Conservation (phyloP, 2,329 filamentous ascomycete species). For the Aspergillus sp. region DNA sequence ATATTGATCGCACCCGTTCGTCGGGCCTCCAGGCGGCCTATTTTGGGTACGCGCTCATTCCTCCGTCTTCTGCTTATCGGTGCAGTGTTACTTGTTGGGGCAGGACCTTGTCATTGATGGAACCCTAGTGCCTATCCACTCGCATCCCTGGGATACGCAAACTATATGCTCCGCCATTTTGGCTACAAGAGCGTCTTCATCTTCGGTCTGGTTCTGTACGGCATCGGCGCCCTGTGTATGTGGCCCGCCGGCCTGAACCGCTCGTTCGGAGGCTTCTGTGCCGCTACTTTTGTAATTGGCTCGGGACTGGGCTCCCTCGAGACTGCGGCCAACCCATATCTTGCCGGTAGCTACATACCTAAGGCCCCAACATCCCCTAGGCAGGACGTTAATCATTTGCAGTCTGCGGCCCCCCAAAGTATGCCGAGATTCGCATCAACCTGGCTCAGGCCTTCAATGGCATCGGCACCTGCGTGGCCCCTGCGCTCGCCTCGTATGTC, state of each 20-base stretch:
- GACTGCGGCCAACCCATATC: conserved; percentile 74
- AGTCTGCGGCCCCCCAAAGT: conserved; percentile 71
- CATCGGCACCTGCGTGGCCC: conserved; percentile 70
- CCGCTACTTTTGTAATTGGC: conserved; percentile 68
- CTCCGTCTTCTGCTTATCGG: neutral
- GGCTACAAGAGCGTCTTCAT: conserved; percentile 83
- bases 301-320: conserved; percentile 72
- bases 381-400: conserved; percentile 13
- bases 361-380: too few species aligned
- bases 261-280: conserved; percentile 73
- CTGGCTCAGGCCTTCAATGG: conserved; percentile 75
- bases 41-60: conserved; percentile 51
- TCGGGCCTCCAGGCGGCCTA: conserved; percentile 64
- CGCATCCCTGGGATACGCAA: conserved; percentile 52
- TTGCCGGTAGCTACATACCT: conserved; percentile 47
- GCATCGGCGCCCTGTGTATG: conserved; percentile 74
- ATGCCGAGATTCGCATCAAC: conserved; percentile 74
- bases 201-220: conserved; percentile 66
- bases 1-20: conserved; percentile 56
- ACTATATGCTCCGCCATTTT: conserved; percentile 65
- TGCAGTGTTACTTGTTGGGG: neutral
- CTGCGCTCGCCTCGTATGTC: conserved; percentile 68
- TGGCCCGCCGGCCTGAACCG: conserved; percentile 75
- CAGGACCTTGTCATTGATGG: neutral
- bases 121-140: conserved; percentile 50